These are phyloP conservation scores for Groenewaldozyma sp. DNA, from an alignment of 1,139 yeast species.

Conservation along the genomic window DNA sequence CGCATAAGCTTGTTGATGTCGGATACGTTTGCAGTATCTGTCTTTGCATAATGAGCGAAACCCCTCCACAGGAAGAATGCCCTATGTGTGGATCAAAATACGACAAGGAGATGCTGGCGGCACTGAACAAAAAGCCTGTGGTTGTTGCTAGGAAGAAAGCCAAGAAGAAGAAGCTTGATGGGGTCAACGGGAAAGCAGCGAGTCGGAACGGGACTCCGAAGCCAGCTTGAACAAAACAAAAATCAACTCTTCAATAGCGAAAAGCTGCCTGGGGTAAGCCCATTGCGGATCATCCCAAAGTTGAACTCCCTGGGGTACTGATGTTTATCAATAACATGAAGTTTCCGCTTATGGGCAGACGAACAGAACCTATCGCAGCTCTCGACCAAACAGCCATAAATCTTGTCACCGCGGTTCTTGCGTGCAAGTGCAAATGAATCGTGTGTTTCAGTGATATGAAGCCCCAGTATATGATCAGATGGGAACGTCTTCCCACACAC, in stretches of 20 bases:
- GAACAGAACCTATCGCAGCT: constrained; percentile 33
- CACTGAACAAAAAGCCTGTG: constrained; percentile 46
- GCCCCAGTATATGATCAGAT: constrained; percentile 31
- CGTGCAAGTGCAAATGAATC: constrained; percentile 38
- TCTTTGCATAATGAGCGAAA: constrained; percentile 49
- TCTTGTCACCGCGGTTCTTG: constrained; percentile 35
- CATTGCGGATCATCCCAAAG: constrained; percentile 12
- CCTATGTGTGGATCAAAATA: constrained; percentile 62
- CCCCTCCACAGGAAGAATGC: constrained; percentile 45
- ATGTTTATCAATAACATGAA: constrained; percentile 45
- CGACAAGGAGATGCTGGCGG: constrained; percentile 49
- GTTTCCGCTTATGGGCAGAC: constrained; percentile 34
- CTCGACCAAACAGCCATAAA: constrained; percentile 36
- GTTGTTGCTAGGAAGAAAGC: constrained; percentile 37
- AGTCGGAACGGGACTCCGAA: constrained; percentile 3
- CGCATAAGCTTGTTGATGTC: constrained; percentile 80
- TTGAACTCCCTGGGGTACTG: constrained; percentile 35
- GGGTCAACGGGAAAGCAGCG: constrained; percentile 4
- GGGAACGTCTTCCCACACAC: constrained; percentile 40
- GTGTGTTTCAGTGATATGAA: constrained; percentile 51
- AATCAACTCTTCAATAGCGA: constrained; percentile 6
- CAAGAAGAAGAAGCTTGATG: constrained; percentile 27
- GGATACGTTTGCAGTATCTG: constrained; percentile 97
- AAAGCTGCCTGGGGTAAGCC: constrained; percentile 8
- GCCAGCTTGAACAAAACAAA: background rate